Evolutionary conservation across 768 basidiomycete species (phyloP).

Genomic region (Suillus fuscotomentosus): DNA sequence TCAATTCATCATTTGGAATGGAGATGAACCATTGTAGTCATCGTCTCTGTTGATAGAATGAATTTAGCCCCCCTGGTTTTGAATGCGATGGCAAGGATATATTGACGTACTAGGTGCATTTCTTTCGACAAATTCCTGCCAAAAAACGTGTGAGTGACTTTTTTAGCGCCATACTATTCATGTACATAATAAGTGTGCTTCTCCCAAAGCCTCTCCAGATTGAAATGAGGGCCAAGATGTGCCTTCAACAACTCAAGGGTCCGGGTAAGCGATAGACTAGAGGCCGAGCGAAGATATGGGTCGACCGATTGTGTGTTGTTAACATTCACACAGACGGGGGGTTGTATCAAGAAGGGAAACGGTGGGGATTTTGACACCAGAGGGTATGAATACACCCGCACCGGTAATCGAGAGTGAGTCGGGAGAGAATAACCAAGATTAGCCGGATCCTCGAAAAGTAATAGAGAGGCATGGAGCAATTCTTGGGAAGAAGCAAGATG

Average conservation of each 20-base stretch:
- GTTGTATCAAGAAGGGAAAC: conserved; percentile 33
- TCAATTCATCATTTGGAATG: conserved; percentile 1
- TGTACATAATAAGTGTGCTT: conserved; percentile 44
- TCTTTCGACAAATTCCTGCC: conserved; percentile 39
- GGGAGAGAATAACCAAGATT: conserved; percentile 21
- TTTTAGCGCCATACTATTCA: neutral
- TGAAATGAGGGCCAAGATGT: conserved; percentile 41
- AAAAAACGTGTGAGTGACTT: conserved; percentile 5
- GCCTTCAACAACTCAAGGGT: conserved; percentile 36
- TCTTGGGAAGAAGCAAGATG: conserved; percentile 39
- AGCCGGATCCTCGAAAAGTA: conserved; percentile 22
- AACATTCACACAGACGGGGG: conserved; percentile 27
- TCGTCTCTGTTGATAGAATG: conserved; percentile 31
- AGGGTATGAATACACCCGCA: conserved; percentile 36
- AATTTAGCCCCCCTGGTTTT: neutral
- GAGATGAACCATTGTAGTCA: conserved; percentile 38
- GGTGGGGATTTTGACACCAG: conserved; percentile 34
- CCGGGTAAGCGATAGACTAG: conserved; percentile 35
- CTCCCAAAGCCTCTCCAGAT: conserved; percentile 47
- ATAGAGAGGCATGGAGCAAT: conserved; percentile 28
- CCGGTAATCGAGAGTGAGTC: conserved; percentile 25
- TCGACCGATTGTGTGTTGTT: conserved; percentile 23
- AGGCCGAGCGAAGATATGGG: conserved; percentile 36
- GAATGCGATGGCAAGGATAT: neutral
- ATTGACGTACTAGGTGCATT: conserved; percentile 34